Percentiles rank a stretch among this genome's conserved stretches.
phyloP scores from a whole-genome alignment of 805 yeast genomes.

The Pichia insulana region DNA sequence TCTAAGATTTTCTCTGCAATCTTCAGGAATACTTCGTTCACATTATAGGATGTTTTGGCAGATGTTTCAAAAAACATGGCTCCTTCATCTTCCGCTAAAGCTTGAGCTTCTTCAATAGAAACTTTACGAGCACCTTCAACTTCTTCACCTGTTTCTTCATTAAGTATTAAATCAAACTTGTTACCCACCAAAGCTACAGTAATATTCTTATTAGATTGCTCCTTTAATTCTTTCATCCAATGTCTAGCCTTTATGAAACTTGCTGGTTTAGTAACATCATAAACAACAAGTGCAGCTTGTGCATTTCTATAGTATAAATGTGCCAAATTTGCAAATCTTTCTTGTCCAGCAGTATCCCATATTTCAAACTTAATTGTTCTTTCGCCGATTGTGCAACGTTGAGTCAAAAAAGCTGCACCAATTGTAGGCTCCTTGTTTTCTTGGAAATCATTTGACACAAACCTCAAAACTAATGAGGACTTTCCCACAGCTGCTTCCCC shows the following conservation, averaged over 20 bases:
- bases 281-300: constrained; percentile 92
- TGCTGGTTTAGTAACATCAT: constrained; percentile 91
- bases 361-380: constrained; percentile 85
- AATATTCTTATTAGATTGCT: constrained; percentile 88
- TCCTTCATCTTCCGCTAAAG: constrained; percentile 85
- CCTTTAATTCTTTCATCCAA: constrained; percentile 95
- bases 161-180: constrained; percentile 71
- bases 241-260: constrained; percentile 93
- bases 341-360: constrained; percentile 99
- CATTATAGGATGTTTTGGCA: constrained; percentile 85
- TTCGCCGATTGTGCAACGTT: constrained; percentile 79
- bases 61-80: constrained; percentile 87
- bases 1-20: constrained; percentile 82
- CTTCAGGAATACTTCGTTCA: constrained; percentile 82
- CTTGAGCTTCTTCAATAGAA: constrained; percentile 76
- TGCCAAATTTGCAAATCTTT: constrained; percentile 89
- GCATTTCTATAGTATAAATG: constrained; percentile 98
- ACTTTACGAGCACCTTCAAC: constrained; percentile 63
- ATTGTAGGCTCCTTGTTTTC: constrained; percentile 97
- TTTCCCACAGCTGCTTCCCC: constrained; percentile 99
- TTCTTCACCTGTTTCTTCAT: constrained; percentile 35
- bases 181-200: constrained; percentile 92
- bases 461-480: constrained; percentile 83
- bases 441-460: constrained; percentile 91
- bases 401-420: constrained; percentile 96